Base-by-base conservation (phyloP, 768 basidiomycete genomes). In the Tylopilus balloui region DNA sequence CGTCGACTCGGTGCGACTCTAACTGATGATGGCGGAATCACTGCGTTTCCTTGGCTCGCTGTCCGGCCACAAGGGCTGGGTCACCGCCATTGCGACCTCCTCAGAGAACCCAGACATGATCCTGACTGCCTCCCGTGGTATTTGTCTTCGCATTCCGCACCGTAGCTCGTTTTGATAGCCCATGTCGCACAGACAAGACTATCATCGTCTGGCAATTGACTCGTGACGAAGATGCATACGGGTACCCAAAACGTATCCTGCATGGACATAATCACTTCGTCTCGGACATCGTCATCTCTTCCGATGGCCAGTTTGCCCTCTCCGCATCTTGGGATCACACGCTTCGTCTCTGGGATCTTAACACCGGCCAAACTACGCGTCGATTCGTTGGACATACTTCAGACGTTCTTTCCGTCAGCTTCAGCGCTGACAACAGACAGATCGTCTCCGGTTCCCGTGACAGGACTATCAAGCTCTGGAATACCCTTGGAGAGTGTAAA, bases 241-340 rank as follows among this genome's bases (percentile, higher is more conserved):
- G 96, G 48, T 94, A 85, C 78, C 95, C 96, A 53, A 98, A 98
- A 78, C 86, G 88, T 68, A 90, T 97, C 65, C 86, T 99, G 52
- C 88, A 92, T 69, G 95, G 96, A 54, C 96, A 99, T 80, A 98
- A 97, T 76, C 95, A 96, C 79, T 97, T 97, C 69, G 94, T 97
- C 51, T 97, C 93, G 34, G 94, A 97, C 68, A 90, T 98, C 61
- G 95, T 96, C 63, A 94, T 97, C 71, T 97, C 95, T 52, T 96
- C 95, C 52, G 96, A 99, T 69, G 96, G 96, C 65, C 95, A 98
- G 76, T 98, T 97, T 71, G 95, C 96, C 39, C 87, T 99, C 53
- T 98, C 96, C 55, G 89, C 96, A 32, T 98, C 95, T 36, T 98
- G 96, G 96, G 96, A 99, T 77, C 95, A 98, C 78, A 98, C 96